Evolutionary conservation across 192 early-diverging fungal species (phyloP), one percentile per base, ranked within the genome.

Genomic region (Diversispora eburnea): DNA sequence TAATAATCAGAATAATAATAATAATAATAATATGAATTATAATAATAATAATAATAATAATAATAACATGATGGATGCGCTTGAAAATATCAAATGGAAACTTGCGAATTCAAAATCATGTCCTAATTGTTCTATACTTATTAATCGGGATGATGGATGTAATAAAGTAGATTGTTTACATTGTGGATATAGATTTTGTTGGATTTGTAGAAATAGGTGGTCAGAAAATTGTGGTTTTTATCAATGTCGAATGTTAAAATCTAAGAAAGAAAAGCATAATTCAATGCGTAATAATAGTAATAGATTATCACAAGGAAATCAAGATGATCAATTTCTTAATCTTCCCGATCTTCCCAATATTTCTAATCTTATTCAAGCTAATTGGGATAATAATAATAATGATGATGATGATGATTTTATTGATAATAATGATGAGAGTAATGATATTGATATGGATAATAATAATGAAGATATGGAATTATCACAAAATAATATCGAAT

Each of bases 111-210:
- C 80, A 13, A 88, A 85, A 47, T 78, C 77, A n/a, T 90, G 89
- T 64, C 89, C 89, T 9, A 83, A 80, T 57, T 90, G 89, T 73
- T 88, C 82, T 39, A 85, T 88, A 45, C 57, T 89, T 75, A 90
- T 90, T 56, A 85, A 85, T 47, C 76, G 89, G 45, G 89, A 90
- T 62, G 89, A 90, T 76, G 89, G 89, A 5, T 90, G 89, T 65
- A 88, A 90, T 70, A 90, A 90, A 74, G 85, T 90, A 0, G 89
- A 90, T 48, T 90, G 89, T 46, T 80, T 83, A 59, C 79, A 81
- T 19, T 90, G 89, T 70, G 88, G 89, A 9, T 77, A 85, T 78
- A 81, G 82, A 48, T 90, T 90, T 59, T 90, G 89, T 63, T 90
- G 89, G 88, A 61, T 86, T 41, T 87, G 83, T 70, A 78, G 83